phyloP scores from a whole-genome alignment of 306 rosid genomes.

The Sindora glabra region DNA sequence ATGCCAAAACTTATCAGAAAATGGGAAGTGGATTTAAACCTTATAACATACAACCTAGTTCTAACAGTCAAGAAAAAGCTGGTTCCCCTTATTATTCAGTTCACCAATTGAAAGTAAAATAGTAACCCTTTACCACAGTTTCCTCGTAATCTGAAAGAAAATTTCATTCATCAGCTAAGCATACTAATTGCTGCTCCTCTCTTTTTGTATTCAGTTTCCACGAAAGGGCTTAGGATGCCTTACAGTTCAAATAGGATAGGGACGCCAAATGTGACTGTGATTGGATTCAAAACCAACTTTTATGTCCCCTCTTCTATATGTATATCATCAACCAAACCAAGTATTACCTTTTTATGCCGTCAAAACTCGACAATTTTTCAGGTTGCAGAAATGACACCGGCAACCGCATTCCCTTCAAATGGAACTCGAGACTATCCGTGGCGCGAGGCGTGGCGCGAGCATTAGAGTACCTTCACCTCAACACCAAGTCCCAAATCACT shows the following conservation, averaged over 20 bases:
- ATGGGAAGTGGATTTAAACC: too few relatives aligned
- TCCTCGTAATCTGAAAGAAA: too few relatives aligned
- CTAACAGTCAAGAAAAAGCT: too few relatives aligned
- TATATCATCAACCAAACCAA: neutral
- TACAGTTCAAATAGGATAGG: too few relatives aligned
- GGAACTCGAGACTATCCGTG: constrained; percentile 31
- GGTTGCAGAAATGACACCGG: neutral
- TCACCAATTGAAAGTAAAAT: too few relatives aligned
- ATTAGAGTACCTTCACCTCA: constrained; percentile 38
- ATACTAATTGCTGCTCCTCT: neutral
- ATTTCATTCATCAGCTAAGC: too few relatives aligned
- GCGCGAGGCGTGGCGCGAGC: constrained; percentile 40
- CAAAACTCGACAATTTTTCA: neutral
- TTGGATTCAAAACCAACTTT: neutral
- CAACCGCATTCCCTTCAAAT: constrained; percentile 30
- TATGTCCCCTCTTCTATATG: too few relatives aligned
- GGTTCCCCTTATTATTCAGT: too few relatives aligned
- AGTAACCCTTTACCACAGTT: neutral
- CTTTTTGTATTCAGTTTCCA: neutral
- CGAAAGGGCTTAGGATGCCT: too few relatives aligned
- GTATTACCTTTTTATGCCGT: neutral
- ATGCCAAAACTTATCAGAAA: too few relatives aligned
- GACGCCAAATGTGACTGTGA: neutral
- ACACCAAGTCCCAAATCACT: neutral
- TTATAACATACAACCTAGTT: too few relatives aligned